Evolutionary conservation across 2,329 filamentous ascomycete genomes (phyloP), one percentile per base, ranked within the genome.

Genomic region (Alternaria incomplexa): DNA sequence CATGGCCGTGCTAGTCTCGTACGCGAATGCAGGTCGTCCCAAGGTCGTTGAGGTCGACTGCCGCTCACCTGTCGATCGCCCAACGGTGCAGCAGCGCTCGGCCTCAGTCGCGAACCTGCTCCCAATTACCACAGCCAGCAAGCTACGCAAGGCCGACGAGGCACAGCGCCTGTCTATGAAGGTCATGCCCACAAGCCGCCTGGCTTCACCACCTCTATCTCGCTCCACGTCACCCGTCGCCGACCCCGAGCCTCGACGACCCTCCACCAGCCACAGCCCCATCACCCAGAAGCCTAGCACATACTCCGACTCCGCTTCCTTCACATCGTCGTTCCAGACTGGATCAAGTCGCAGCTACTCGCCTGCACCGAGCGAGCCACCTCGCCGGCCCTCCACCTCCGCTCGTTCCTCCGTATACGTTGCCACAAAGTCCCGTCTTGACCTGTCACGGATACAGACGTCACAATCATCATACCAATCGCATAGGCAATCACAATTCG

Each of bases 31-130:
- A 22, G 79, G 78, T 17, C 77, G 78, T 8, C 77, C 79, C 48
- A 81, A 79, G 69, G 72, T 81, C 7, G 77, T 81, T 48, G 68
- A 81, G 45, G 69, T 80, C 36, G 72, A 77, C 40, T 71, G 56
- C 67, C 73, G 53, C 54, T 73, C 55, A 17, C 68, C 62, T 44
- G 54, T 43, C 32, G 66, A 72, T 23, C 62, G 65, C 20, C 69
- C 71, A 56, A 47, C 61, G 20, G 53, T 66, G 23, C 62, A 76
- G 47, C 71, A 72, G 59, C 75, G 78, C 45, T 74, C 77, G 23
- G 74, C 75, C 15, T 79, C 78, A 8, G 69, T 80, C 13, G 75
- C 74, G 28, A 74, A 77, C 46, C 57, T 79, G 44, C 72, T 77
- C 22, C 59, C 59, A 48, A 68, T 72, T 22, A 63, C 75, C 28